phyloP scores from a whole-genome alignment of 805 yeast species.

The Cephaloascus albidus region DNA sequence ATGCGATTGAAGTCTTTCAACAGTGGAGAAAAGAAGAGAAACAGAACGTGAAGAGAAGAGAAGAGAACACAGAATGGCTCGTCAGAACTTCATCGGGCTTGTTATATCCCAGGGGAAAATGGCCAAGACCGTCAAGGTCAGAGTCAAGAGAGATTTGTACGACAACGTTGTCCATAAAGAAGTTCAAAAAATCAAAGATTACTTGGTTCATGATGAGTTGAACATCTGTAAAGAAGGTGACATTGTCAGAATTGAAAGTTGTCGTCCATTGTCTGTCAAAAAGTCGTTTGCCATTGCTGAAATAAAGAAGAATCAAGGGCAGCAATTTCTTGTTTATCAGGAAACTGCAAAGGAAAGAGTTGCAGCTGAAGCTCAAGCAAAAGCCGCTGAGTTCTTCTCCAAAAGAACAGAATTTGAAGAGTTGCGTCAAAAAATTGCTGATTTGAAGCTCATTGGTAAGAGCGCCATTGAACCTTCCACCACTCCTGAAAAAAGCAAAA shows the following conservation, averaged over 20 bases:
- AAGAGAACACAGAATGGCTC: too few relatives aligned
- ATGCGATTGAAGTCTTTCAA: too few relatives aligned
- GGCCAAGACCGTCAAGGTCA: constrained; percentile 90
- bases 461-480: constrained; percentile 5
- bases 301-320: constrained; percentile 81
- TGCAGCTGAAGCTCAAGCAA: constrained; percentile 51
- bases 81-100: constrained; percentile 85
- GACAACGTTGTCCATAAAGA: constrained; percentile 69
- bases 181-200: constrained; percentile 69
- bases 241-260: constrained; percentile 83
- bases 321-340: constrained; percentile 78
- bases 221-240: constrained; percentile 92
- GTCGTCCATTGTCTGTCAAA: constrained; percentile 74
- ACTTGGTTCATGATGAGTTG: constrained; percentile 89
- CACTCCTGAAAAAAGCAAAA: constrained; percentile 22
- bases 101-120: constrained; percentile 95
- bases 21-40: too few relatives aligned
- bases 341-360: constrained; percentile 63
- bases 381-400: constrained; percentile 43
- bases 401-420: constrained; percentile 30
- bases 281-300: constrained; percentile 91
- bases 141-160: constrained; percentile 71
- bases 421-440: constrained; percentile 5
- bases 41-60: too few relatives aligned
- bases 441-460: background rate